These are phyloP conservation scores for Phlegmacium glaucopus DNA, from an alignment of 768 basidiomycete species.

Conservation along the genomic window DNA sequence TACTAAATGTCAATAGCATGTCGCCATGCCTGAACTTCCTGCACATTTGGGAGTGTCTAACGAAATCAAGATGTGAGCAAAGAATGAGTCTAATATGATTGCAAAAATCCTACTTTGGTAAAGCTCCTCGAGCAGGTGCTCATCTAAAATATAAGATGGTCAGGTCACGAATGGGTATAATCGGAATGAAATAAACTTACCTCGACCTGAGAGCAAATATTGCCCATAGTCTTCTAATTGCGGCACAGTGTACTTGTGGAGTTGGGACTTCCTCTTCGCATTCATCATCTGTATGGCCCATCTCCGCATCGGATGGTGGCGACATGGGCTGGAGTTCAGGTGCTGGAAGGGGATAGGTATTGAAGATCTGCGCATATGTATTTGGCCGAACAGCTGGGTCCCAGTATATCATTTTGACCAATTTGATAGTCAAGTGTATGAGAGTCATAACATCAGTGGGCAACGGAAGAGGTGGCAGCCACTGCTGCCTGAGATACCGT, in stretches of 20 bases:
- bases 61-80: background rate
- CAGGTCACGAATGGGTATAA: background rate
- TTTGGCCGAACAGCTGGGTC: background rate
- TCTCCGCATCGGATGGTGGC: background rate
- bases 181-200: background rate
- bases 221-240: background rate
- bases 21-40: background rate
- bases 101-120: background rate
- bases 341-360: background rate
- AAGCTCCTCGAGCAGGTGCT: background rate
- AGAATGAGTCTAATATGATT: background rate
- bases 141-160: background rate
- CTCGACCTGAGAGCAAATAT: slow-evolving; percentile 1
- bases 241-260: background rate
- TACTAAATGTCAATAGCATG: background rate
- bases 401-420: background rate
- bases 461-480: background rate
- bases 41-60: background rate
- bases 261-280: background rate
- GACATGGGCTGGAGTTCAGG: background rate
- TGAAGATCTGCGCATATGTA: background rate
- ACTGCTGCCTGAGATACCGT: background rate
- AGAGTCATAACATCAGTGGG: background rate
- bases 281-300: background rate
- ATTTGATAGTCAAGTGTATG: background rate